Evolutionary conservation across 305 asterid species (phyloP), one percentile per base, ranked within the genome.

Genomic region (Fraxinus latifolia): DNA sequence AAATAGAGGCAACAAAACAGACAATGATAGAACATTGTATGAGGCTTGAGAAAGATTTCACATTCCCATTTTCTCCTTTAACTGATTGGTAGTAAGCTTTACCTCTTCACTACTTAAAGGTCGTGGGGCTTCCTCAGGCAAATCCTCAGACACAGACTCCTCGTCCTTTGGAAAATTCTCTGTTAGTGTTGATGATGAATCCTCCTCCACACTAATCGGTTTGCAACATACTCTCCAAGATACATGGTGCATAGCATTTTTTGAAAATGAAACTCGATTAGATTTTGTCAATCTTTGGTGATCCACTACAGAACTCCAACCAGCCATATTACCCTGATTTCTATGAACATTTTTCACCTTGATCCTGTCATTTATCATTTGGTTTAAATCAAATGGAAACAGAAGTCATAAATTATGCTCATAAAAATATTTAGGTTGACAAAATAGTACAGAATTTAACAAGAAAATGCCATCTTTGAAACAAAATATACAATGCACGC

Each of bases 41-140:
- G 7, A 68, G 39, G 74, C 19, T 27, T 68, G 39, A 23, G 74
- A 68, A 27, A 27, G 23, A 74, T 33, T 76, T 73, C 55, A 71
- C 72, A 74, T 32, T 39, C 58, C 60, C 19, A 1, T 44, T 62
- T 31, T 79, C 21, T 79, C 9, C 60, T 29, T 74, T 47, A 14
- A 71, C 77, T 72, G 31, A 44, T 47, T 55, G 80, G 36, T 55
- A 79, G 36, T 17, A 76, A 5, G 2, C 82, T 80, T 68, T 80
- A 93, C 99, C 92, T 94, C 92, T 36, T 91, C 90, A 19, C 88
- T 85, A 72, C 84, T 90, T 74, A 90, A 88, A 32, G 88, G 83
- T 60, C 71, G 86, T 34, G 78, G 82, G 47, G 67, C 55, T 70
- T 86, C 88, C 71, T 90, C 91, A 14, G 67, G 36, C 27, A 77